phyloP scores from a whole-genome alignment of 306 rosid genomes.

The Dalbergia oliveri region DNA sequence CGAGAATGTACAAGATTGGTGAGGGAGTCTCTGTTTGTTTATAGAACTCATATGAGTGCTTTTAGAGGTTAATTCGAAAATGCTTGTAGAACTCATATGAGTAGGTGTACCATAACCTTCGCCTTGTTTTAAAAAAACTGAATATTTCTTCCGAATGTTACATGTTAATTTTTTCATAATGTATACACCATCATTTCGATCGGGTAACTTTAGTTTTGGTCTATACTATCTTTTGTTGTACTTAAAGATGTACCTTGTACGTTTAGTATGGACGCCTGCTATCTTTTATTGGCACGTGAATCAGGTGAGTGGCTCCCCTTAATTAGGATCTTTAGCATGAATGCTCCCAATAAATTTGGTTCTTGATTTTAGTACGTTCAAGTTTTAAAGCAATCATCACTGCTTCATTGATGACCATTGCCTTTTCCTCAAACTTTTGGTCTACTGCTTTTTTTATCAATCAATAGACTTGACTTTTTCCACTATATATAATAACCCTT shows the following conservation, averaged over 20 bases:
- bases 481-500: neutral
- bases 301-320: no score
- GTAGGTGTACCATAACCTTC: no score
- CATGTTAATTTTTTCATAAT: neutral
- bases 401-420: neutral
- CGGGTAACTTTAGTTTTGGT: no score
- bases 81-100: no score
- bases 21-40: no score
- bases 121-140: no score
- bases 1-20: no score
- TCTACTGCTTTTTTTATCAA: neutral
- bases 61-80: no score
- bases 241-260: neutral
- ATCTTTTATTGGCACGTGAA: neutral
- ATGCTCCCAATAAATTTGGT: neutral
- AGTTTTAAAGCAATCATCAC: neutral
- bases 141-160: no score
- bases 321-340: slow-evolving; percentile 1
- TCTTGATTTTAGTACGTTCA: neutral
- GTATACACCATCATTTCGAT: neutral
- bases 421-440: neutral
- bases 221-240: neutral
- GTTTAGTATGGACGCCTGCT: neutral
- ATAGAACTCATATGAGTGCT: no score
- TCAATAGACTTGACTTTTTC: neutral